Conservation (phyloP, 108 stramenopile species). For the Nitzschia sp. region DNA sequence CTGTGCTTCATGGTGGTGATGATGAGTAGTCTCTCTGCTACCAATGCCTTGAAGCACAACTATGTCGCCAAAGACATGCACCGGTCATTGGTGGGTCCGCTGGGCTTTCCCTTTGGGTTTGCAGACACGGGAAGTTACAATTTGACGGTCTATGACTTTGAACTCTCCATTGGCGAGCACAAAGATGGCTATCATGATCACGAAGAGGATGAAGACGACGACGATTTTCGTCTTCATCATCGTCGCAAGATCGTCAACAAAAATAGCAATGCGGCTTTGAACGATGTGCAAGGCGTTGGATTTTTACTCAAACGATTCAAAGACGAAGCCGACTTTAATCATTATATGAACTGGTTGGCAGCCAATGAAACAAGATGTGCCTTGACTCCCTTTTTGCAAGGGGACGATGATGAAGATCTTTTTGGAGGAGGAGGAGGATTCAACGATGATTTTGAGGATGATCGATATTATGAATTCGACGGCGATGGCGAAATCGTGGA, state of each 20-base stretch:
- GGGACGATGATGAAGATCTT: conserved; percentile 47
- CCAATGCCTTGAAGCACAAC: conserved; percentile 45
- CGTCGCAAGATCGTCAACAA: too few relatives aligned
- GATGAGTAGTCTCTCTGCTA: neutral
- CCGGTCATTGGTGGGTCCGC: conserved; percentile 71
- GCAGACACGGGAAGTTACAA: conserved; percentile 72
- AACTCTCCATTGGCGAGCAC: conserved; percentile 29
- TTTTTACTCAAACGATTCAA: conserved; percentile 75
- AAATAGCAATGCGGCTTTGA: conserved; percentile 27
- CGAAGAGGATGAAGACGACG: conserved; percentile 10
- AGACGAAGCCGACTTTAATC: conserved; percentile 63
- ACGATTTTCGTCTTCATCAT: neutral
- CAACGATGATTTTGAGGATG: too few relatives aligned
- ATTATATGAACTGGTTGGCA: conserved; percentile 49
- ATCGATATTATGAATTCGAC: conserved; percentile 37
- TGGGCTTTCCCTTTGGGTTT: conserved; percentile 91
- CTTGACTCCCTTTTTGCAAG: conserved; percentile 52
- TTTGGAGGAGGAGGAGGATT: conserved; percentile 21
- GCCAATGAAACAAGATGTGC: conserved; percentile 54
- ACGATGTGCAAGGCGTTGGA: conserved; percentile 37
- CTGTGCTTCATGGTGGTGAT: too few relatives aligned
- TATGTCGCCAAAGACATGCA: conserved; percentile 51
- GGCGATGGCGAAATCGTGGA: conserved; percentile 18
- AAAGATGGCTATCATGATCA: neutral
- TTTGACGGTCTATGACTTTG: conserved; percentile 76